These are phyloP conservation scores for Cordyceps fumosorosea DNA, from an alignment of 2,329 filamentous ascomycete species.

Conservation along the genomic window DNA sequence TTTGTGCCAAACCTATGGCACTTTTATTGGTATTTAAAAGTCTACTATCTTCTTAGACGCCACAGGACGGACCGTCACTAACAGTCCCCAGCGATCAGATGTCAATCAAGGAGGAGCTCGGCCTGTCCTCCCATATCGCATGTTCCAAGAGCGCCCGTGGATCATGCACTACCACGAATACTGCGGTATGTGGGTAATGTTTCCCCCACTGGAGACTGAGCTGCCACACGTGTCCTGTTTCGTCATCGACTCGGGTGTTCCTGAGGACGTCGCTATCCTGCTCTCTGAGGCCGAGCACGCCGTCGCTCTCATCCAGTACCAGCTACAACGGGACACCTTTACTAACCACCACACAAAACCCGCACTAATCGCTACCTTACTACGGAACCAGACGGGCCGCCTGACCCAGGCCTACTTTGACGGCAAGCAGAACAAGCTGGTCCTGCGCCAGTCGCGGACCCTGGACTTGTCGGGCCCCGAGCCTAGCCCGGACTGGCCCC, in stretches of 20 bases:
- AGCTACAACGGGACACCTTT: neutral
- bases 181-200: neutral
- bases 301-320: neutral
- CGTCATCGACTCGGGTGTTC: neutral
- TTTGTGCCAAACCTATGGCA: neutral
- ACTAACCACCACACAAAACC: slow-evolving; percentile 5
- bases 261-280: neutral
- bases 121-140: neutral
- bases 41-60: slow-evolving; percentile 1
- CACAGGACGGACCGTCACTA: neutral
- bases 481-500: neutral
- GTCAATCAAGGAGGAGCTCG: neutral
- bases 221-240: neutral
- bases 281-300: neutral
- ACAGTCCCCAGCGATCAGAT: neutral
- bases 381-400: neutral
- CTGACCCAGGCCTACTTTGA: slow-evolving; percentile 4
- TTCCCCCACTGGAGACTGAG: neutral
- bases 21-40: neutral
- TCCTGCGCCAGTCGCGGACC: slow-evolving; percentile 1
- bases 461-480: neutral
- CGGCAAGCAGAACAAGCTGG: slow-evolving; percentile 1
- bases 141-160: neutral
- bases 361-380: neutral
- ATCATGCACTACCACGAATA: neutral